Base-by-base conservation (phyloP, 225 moss, liverwort and hornwort genomes). In the Marchantia paleacea region DNA sequence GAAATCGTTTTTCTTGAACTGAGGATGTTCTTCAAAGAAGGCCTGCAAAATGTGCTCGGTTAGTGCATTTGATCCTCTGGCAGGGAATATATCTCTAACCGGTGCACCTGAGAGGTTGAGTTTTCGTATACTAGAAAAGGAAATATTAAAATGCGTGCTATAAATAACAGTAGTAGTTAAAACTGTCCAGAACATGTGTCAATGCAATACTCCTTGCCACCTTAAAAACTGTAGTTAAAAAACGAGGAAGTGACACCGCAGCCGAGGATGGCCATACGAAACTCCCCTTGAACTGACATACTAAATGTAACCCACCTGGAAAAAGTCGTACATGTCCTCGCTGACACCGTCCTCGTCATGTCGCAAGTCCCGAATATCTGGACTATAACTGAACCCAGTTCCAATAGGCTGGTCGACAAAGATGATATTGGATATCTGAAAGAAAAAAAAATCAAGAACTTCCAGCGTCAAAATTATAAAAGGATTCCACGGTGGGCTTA, bases 341-440 rank as follows among this genome's bases (percentile, higher is more conserved):
- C 91, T 86, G 29, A 94, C 84, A 85, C 92, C 92, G 29, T 84
- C 82, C 83, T 91, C 92, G 66, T 94, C 91, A 81, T 94, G 89
- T 28, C 88, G 87, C 78, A 88, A 79, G 81, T 92, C 92, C 81
- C 92, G 87, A 65, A 89, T 50, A 66, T 89, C 92, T 24, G 90
- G 80, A 86, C 86, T 94, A 83, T 91, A 92, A 81, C 92, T 94
- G 82, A 90, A 94, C 29, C 94, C 92, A 13, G 90, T 92, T 78
- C 92, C 94, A 76, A 90, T 86, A 55, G 92, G 94, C 66, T 90
- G 91, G 89, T 94, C 94, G 58, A 92, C 91, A 86, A 90, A 94
- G 62, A 94, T 91, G 69, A 94, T 85, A 87, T 83, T 94, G 25
- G 92, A 91, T 28, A 90, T 83, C 79, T 79, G 67, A 49, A 50